These are phyloP conservation scores for Kodamaea arcana DNA, from an alignment of 1,139 yeast genomes.

Conservation along the genomic window DNA sequence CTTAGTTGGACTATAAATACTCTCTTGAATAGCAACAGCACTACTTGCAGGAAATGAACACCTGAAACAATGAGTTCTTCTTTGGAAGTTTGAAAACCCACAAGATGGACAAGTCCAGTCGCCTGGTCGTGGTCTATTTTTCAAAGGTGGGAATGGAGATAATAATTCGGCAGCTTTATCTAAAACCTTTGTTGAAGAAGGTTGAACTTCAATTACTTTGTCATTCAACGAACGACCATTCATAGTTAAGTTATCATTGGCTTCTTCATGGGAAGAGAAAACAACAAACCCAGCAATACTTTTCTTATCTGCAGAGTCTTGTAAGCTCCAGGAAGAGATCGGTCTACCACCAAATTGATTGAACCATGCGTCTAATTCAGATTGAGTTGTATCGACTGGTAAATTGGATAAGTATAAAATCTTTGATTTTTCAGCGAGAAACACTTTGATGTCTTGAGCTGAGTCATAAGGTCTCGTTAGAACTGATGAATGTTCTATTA, in stretches of 20 bases:
- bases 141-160: slow-evolving; percentile 81
- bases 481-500: slow-evolving; percentile 51
- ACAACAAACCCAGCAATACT: slow-evolving; percentile 75
- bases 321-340: slow-evolving; percentile 84
- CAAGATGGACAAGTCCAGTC: slow-evolving; percentile 98
- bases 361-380: slow-evolving; percentile 89
- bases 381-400: slow-evolving; percentile 83
- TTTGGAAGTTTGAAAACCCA: slow-evolving; percentile 91
- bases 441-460: slow-evolving; percentile 63
- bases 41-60: slow-evolving; percentile 86
- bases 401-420: slow-evolving; percentile 75
- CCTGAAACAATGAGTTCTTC: slow-evolving; percentile 91
- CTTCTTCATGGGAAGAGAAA: slow-evolving; percentile 82
- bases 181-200: slow-evolving; percentile 72
- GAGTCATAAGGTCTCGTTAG: slow-evolving; percentile 73
- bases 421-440: slow-evolving; percentile 68
- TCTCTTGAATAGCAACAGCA: slow-evolving; percentile 62
- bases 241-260: slow-evolving; percentile 68
- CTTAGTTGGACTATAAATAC: slow-evolving; percentile 27
- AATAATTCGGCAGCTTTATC: slow-evolving; percentile 80
- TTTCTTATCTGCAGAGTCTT: slow-evolving; percentile 35
- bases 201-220: slow-evolving; percentile 76
- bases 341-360: slow-evolving; percentile 84
- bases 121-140: slow-evolving; percentile 92
- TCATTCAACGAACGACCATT: slow-evolving; percentile 79